phyloP scores from a whole-genome alignment of 148 eudicot genomes.

The Diospyros kaki region DNA sequence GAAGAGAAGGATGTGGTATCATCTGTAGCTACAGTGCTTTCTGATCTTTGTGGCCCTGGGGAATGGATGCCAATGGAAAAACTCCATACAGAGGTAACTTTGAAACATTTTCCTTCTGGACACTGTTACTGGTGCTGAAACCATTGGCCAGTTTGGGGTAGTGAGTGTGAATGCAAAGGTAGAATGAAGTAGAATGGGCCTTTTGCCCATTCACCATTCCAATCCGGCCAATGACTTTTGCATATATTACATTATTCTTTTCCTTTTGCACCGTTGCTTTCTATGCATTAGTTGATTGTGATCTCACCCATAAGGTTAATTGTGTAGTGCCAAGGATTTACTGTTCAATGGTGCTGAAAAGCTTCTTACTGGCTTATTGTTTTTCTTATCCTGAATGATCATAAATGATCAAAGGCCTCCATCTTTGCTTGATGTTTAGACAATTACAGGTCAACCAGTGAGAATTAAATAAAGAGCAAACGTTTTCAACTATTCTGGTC shows the following conservation, averaged over 20 bases:
- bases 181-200: no score
- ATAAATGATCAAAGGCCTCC: background rate
- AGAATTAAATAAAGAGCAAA: background rate
- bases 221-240: no score
- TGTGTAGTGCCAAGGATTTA: background rate
- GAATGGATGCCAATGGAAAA: slow-evolving; percentile 98
- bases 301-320: background rate
- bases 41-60: slow-evolving; percentile 89
- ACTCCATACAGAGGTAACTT: slow-evolving; percentile 72
- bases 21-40: slow-evolving; percentile 74
- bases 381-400: background rate
- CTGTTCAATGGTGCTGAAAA: background rate
- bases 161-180: no score
- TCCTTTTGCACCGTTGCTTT: no score
- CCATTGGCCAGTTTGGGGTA: no score
- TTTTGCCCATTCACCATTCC: no score
- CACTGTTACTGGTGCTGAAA: no score
- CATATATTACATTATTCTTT: no score
- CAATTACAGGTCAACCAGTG: background rate
- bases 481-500: background rate
- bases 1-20: slow-evolving; percentile 90
- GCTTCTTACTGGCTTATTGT: background rate
- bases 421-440: background rate
- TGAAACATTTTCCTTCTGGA: no score
- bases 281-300: background rate